Evolutionary conservation across 129 eudicot species (phyloP), one percentile per base, ranked within the genome.

Genomic region (Centrapalus pauciflorus): DNA sequence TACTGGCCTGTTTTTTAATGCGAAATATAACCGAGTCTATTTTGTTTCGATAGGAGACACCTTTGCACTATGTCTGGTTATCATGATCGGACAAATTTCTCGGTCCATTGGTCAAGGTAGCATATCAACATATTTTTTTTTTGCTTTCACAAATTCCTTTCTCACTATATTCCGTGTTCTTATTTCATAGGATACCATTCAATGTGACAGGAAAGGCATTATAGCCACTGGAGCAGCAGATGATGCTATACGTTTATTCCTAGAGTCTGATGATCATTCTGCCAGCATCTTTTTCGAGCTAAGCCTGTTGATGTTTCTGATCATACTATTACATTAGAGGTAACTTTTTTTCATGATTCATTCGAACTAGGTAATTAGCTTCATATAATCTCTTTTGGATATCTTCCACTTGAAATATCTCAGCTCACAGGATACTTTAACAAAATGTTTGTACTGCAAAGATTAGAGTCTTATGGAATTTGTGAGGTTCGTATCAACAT

Each of bases 301-400:
- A 94, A 94, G 55, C 88, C 97, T 50, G 96, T 94, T 69, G 97
- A 94, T 82, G 95, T 89, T 50, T 94, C 97, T 74, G 97, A 86
- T 72, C 99, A 94, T 71, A 94, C 97, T 23, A 66, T 94, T 28
- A 94, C 99, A 21, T 73, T 94, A 48, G 87, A 94, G 90, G 99
- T 89, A 55, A 59, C 13, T 41, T 51, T 37, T 37, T 61, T 69
- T 54, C 25, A 3, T 11, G 30, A 27, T 35, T 69, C 14, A n/a
- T n/a, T n/a, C n/a, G n/a, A n/a, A n/a, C n/a, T n/a, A n/a, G n/a
- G n/a, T n/a, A n/a, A n/a, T n/a, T n/a, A n/a, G n/a, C n/a, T 55
- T 38, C 34, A 12, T 28, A 11, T 5, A 12, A 9, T 17, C 12
- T 69, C 1, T 41, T 66, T 56, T 62, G 70, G 30, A 67, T 52